Base-by-base conservation (phyloP, 768 basidiomycete genomes). In the Leccinum uliginosum region DNA sequence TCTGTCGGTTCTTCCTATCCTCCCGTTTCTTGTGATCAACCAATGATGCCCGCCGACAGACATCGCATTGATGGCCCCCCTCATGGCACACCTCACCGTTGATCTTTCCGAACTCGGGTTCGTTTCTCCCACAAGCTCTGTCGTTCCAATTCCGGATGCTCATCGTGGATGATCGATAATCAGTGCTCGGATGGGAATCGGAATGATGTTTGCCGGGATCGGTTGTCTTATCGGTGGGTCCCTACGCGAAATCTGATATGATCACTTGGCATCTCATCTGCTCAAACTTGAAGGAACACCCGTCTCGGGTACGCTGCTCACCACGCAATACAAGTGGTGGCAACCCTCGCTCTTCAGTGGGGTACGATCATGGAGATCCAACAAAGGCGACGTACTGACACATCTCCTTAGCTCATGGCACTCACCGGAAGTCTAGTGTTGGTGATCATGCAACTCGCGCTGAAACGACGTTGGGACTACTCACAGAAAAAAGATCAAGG, bases 281-380 rank as follows among this genome's bases (percentile, higher is more conserved):
- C 44, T 45, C 11, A 45, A 6, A 3, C 4, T 44, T 3, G 15
- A 51, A 78, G 83, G 83, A 6, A 77, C 79, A 0, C 84, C 85
- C 1, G 75, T 85, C 45, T 74, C 78, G 19, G 84, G 85, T 1
- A 79, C 80, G 0, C 65, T 86, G 24, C 76, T 86, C 4, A 76
- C 81, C 1, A 57, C 72, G 14, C 63, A 74, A 6, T 84, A 79
- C 63, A 70, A 74, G 2, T 86, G 85, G 84, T 83, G 79, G 80
- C 72, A 72, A 45, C 77, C 83, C 3, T 75, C 78, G 2, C 49
- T 84, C 9, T 86, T 83, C 59, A 69, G 75, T n/a, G 83, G 81
- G 51, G 71, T 76, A 59, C 7, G 60, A 32, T 51, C 15, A 8
- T 8, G 21, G 48, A 0, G 19, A 29, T 35, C 2, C 10, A 24